Evolutionary conservation across 345 rosid species (phyloP).

Genomic region (Populus pruinosa): DNA sequence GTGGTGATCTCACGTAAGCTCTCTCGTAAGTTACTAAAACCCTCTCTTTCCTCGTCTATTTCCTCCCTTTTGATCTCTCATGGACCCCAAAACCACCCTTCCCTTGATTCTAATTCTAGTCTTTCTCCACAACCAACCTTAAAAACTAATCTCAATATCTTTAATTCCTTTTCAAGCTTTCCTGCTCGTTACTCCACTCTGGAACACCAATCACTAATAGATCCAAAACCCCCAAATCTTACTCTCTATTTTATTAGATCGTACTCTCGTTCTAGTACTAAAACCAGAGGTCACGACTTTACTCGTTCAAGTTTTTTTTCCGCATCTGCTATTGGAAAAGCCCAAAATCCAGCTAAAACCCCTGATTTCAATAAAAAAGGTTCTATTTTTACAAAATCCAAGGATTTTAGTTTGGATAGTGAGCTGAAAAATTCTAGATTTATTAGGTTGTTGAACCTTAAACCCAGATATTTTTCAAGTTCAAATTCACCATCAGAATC

Average conservation of each 20-base stretch:
- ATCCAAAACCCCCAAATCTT: not conserved
- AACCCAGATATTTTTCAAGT: constrained; percentile 45
- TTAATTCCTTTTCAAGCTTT: not conserved
- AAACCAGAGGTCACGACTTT: not conserved
- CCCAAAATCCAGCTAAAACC: not conserved
- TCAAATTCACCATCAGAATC: constrained; percentile 24
- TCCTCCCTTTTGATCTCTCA: not conserved
- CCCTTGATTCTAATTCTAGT: not conserved
- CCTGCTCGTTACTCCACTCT: not conserved
- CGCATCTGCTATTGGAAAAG: not conserved
- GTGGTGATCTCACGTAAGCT: constrained; percentile 1
- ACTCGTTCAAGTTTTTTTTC: not conserved
- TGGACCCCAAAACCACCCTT: not conserved
- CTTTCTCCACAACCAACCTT: not conserved
- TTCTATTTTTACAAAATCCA: not conserved
- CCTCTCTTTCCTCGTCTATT: not conserved
- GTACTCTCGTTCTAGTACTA: not conserved
- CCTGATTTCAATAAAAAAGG: not conserved
- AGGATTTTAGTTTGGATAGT: constrained; percentile 10
- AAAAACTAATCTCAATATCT: not conserved
- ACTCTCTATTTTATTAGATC: not conserved
- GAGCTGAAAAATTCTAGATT: constrained; percentile 1
- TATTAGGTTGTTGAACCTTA: constrained; percentile 5
- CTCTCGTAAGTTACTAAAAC: not conserved
- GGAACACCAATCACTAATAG: not conserved